These are phyloP conservation scores for Ceratobasidium theobromae DNA, from an alignment of 1,284 basidiomycete genomes.

Conservation along the genomic window DNA sequence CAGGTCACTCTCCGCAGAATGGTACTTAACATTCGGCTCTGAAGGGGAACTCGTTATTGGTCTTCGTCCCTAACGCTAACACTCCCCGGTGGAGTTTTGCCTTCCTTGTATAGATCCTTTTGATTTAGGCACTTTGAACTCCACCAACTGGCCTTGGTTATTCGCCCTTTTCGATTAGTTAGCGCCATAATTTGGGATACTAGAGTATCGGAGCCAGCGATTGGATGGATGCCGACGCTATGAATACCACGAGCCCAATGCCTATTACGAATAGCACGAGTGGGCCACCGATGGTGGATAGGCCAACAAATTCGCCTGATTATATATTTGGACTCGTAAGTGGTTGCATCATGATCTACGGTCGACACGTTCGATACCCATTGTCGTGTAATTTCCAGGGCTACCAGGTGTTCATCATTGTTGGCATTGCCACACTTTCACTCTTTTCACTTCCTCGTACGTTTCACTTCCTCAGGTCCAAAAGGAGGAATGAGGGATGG, in stretches of 20 bases:
- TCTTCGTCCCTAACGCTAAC: not conserved
- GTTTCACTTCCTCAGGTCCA: not conserved
- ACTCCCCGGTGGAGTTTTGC: not conserved
- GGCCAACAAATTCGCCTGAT: not conserved
- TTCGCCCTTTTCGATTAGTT: too few relatives aligned
- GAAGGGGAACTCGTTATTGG: not conserved
- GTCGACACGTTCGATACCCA: too few relatives aligned
- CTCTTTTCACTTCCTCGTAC: not conserved
- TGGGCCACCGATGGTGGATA: not conserved
- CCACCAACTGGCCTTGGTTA: too few relatives aligned
- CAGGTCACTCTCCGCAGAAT: not conserved
- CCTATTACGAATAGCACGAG: not conserved
- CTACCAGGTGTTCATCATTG: not conserved
- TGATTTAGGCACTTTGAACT: too few relatives aligned
- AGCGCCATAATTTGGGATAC: too few relatives aligned
- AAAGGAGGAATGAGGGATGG: not conserved
- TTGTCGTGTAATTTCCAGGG: not conserved
- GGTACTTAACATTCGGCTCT: not conserved
- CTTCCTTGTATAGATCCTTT: too few relatives aligned
- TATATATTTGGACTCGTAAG: not conserved
- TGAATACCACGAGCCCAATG: not conserved
- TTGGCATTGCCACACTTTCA: not conserved
- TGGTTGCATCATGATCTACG: not conserved
- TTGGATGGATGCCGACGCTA: not conserved
- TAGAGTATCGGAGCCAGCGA: too few relatives aligned